A percentile compares a stretch with the other conserved stretches of the same genome.
phyloP scores from a whole-genome alignment of 768 basidiomycete genomes.

The Tricholoma matsutake region DNA sequence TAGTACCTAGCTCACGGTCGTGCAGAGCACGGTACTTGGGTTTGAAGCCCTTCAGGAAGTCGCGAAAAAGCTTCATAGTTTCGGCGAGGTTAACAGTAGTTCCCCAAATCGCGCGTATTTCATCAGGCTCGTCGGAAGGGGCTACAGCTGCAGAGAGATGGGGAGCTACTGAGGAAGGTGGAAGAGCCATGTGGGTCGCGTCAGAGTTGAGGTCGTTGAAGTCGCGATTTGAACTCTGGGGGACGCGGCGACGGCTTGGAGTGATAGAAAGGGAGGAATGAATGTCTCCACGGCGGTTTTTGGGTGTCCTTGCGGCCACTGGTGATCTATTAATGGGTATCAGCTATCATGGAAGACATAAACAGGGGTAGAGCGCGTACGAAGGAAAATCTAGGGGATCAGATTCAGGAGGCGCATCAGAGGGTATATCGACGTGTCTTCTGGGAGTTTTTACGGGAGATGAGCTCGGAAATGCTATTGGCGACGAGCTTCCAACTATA shows the following conservation, averaged over 20 bases:
- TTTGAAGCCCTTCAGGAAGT: conserved; percentile 91
- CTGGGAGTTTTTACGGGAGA: conserved; percentile 50
- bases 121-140: conserved; percentile 73
- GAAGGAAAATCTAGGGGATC: conserved; percentile 72
- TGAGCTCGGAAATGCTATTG: conserved; percentile 62
- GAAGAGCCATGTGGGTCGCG: conserved; percentile 52
- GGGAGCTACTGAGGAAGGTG: conserved; percentile 48
- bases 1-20: conserved; percentile 61
- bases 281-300: conserved; percentile 84
- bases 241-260: conserved; percentile 36
- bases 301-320: conserved; percentile 52
- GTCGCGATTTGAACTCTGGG: conserved; percentile 23
- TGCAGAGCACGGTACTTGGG: conserved; percentile 78
- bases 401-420: conserved; percentile 46
- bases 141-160: conserved; percentile 57
- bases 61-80: conserved; percentile 86
- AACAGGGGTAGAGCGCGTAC: conserved; percentile 32
- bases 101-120: conserved; percentile 94
- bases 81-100: conserved; percentile 91
- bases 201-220: conserved; percentile 55
- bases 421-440: conserved; percentile 31
- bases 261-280: conserved; percentile 74
- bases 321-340: conserved; percentile 43
- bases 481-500: conserved; percentile 57
- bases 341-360: neutral